phyloP scores from a whole-genome alignment of 106 monocot species.

The Xerophyta viscosa region DNA sequence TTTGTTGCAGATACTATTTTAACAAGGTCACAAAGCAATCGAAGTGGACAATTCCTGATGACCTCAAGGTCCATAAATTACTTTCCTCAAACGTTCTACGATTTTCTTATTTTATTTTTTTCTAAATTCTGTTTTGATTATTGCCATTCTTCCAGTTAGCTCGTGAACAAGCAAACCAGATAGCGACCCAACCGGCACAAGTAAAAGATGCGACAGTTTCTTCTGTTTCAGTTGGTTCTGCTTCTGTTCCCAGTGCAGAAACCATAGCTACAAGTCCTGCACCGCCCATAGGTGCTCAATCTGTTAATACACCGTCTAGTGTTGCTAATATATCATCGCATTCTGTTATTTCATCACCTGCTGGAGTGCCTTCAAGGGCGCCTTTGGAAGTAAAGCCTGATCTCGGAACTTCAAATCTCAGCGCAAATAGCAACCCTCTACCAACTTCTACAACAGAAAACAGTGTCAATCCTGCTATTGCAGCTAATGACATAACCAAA shows the following conservation, averaged over 20 bases:
- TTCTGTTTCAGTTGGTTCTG: constrained; percentile 6
- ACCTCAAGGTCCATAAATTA: constrained; percentile 65
- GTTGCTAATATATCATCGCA: constrained; percentile 26
- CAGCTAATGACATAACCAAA: not conserved
- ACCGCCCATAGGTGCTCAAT: constrained; percentile 6
- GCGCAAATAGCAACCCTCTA: constrained; percentile 5
- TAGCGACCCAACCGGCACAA: constrained; percentile 19
- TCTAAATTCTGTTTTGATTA: not conserved
- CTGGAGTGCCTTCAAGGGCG: constrained; percentile 8
- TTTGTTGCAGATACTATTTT: constrained; percentile 83
- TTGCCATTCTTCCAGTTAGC: constrained; percentile 53
- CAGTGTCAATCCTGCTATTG: not conserved
- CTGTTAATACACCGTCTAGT: constrained; percentile 13
- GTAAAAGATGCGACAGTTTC: constrained; percentile 24
- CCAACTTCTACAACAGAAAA: constrained; percentile 10
- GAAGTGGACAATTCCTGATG: constrained; percentile 97
- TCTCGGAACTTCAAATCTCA: constrained; percentile 15
- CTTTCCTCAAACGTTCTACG: not conserved
- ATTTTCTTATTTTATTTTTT: not conserved
- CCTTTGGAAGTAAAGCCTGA: constrained; percentile 9
- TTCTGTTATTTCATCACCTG: constrained; percentile 13
- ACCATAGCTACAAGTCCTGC: constrained; percentile 15
- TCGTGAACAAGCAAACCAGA: constrained; percentile 82
- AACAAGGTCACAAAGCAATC: constrained; percentile 95
- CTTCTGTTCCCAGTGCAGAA: constrained; percentile 17